phyloP scores from a whole-genome alignment of 192 early-diverging fungal genomes.

The Lunasporangiospora selenospora region DNA sequence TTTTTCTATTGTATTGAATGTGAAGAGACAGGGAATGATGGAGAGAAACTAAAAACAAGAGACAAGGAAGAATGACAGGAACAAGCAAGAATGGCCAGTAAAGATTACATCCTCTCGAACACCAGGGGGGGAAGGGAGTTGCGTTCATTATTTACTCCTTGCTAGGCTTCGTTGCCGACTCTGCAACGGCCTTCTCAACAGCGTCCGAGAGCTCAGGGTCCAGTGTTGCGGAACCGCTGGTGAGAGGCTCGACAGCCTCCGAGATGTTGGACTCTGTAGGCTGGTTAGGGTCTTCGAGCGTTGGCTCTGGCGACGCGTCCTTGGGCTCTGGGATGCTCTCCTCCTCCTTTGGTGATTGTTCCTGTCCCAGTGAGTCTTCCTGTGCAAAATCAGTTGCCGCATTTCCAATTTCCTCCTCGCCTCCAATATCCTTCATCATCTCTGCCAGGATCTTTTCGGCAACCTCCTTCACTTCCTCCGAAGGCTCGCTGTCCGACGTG shows the following conservation, averaged over 20 bases:
- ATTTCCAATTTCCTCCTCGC: constrained; percentile 24
- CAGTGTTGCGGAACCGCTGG: constrained; percentile 16
- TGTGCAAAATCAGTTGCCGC: too few species aligned
- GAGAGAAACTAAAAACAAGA: too few species aligned
- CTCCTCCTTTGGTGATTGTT: too few species aligned
- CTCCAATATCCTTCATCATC: constrained; percentile 48
- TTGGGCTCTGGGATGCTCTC: constrained; percentile 9
- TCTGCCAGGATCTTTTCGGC: constrained; percentile 39
- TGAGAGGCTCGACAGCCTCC: constrained; percentile 23
- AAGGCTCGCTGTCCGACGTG: constrained; percentile 7
- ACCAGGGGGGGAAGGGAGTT: too few species aligned
- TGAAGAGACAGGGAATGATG: too few species aligned
- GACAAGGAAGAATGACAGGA: too few species aligned
- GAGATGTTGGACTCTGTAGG: constrained; percentile 28
- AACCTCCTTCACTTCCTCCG: constrained; percentile 40
- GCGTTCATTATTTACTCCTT: constrained; percentile 16
- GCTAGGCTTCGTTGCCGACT: constrained; percentile 23
- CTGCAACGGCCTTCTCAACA: constrained; percentile 32
- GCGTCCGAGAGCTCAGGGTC: constrained; percentile 31
- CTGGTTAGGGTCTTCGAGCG: constrained; percentile 5
- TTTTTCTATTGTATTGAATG: too few species aligned
- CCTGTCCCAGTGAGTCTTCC: too few species aligned
- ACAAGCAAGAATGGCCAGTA: too few species aligned
- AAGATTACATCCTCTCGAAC: too few species aligned
- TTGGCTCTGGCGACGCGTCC: constrained; percentile 8